Conservation (phyloP, 306 rosid species). For the Ammopiptanthus mongolicus region DNA sequence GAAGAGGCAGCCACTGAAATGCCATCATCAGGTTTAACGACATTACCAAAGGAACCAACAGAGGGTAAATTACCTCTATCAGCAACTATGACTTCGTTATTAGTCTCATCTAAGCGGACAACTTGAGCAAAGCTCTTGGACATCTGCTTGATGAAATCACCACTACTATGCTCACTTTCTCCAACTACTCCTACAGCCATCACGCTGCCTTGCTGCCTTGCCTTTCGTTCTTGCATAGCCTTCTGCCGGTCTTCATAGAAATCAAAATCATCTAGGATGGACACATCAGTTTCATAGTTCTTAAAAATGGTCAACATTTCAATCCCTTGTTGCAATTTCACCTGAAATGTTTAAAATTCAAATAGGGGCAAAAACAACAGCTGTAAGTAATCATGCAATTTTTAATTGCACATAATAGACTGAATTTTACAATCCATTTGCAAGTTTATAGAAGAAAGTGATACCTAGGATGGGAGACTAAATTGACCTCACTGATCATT, state of each 20-base stretch:
- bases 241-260: slow-evolving; percentile 83
- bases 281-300: slow-evolving; percentile 62
- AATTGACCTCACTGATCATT: not conserved
- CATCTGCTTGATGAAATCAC: slow-evolving; percentile 71
- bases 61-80: slow-evolving; percentile 43
- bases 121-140: slow-evolving; percentile 79
- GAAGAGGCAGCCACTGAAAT: slow-evolving; percentile 50
- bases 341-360: slow-evolving; percentile 44
- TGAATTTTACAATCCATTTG: not conserved
- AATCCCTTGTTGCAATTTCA: slow-evolving; percentile 65
- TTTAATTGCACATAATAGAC: not conserved
- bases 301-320: slow-evolving; percentile 76
- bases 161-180: slow-evolving; percentile 53
- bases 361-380: not conserved
- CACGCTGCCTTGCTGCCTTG: slow-evolving; percentile 57
- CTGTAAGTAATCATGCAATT: not conserved
- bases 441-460: not conserved
- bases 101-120: slow-evolving; percentile 64
- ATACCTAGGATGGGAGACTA: not conserved
- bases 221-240: slow-evolving; percentile 79
- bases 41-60: slow-evolving; percentile 33
- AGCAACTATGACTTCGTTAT: slow-evolving; percentile 34
- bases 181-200: slow-evolving; percentile 47
- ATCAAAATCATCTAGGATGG: slow-evolving; percentile 80
- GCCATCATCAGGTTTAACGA: slow-evolving; percentile 50